A percentile compares a stretch with the other conserved stretches of the same genome.
Evolutionary conservation across 768 basidiomycete genomes (phyloP).

Genomic region (Pulveroboletus sp.): DNA sequence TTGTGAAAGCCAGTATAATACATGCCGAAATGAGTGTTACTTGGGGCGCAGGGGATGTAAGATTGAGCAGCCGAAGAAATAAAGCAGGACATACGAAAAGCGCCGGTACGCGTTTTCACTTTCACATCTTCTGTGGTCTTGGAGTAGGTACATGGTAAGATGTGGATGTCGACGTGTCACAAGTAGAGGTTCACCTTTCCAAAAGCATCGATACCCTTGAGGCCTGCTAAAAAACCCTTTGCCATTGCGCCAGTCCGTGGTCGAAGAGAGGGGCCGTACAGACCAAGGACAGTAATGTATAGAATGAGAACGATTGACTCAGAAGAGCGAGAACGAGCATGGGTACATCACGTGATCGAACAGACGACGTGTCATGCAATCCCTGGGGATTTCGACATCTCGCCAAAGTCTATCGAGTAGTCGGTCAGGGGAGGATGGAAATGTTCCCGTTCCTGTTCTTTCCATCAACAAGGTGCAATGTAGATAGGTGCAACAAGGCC

Average conservation of each 20-base stretch:
- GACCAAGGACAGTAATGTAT: conserved; percentile 1
- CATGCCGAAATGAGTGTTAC: conserved; percentile 90
- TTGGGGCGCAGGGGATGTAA: conserved; percentile 29
- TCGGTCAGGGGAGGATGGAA: background rate
- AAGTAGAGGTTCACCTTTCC: conserved; percentile 69
- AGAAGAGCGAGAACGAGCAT: background rate
- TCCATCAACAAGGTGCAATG: background rate
- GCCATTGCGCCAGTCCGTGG: conserved; percentile 48
- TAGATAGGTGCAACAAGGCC: background rate
- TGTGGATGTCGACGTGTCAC: conserved; percentile 5
- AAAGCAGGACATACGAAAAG: conserved; percentile 59
- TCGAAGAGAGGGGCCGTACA: conserved; percentile 14
- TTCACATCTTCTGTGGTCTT: conserved; percentile 99
- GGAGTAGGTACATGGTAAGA: conserved; percentile 6
- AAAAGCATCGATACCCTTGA: conserved; percentile 97
- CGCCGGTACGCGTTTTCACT: conserved; percentile 94
- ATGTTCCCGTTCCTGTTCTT: background rate
- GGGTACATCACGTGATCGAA: conserved; percentile 22
- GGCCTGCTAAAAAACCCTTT: conserved; percentile 66
- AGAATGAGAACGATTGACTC: background rate
- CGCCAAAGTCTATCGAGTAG: background rate
- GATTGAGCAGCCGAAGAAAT: background rate
- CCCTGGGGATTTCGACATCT: background rate
- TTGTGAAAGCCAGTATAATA: conserved; percentile 86
- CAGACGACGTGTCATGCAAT: conserved; percentile 28